Percentiles rank a stretch among this genome's conserved stretches.
phyloP scores from a whole-genome alignment of 768 basidiomycete genomes.

The Rhodosporidiobolus odoratus region DNA sequence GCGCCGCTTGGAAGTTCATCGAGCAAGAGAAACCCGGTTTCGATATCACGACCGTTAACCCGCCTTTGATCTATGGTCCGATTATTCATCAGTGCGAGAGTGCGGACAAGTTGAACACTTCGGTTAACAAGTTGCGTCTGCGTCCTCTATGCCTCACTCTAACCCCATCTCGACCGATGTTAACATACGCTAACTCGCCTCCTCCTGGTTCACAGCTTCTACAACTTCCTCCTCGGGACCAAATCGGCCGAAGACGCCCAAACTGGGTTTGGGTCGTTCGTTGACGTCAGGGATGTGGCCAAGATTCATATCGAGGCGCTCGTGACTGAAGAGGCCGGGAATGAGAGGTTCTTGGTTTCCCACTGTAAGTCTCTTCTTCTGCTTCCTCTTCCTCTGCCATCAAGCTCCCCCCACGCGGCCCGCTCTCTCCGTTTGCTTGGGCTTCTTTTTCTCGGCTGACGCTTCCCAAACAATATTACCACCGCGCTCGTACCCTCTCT shows the following conservation, averaged over 20 bases:
- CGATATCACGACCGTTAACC: conserved; percentile 51
- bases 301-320: conserved; percentile 45
- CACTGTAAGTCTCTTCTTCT: conserved; percentile 12
- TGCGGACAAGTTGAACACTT: conserved; percentile 48
- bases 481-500: neutral
- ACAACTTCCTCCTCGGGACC: conserved; percentile 32
- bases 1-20: conserved; percentile 56
- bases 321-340: conserved; percentile 35
- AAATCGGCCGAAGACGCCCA: conserved; percentile 34
- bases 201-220: conserved; percentile 17
- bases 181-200: neutral
- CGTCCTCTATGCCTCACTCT: neutral
- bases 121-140: conserved; percentile 28
- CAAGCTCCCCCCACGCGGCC: neutral
- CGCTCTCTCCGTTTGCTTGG: neutral
- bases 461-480: too few species aligned
- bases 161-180: neutral
- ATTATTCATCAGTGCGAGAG: conserved; percentile 47
- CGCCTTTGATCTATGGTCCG: conserved; percentile 11
- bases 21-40: conserved; percentile 50
- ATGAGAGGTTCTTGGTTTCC: conserved; percentile 37
- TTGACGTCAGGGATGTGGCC: conserved; percentile 50
- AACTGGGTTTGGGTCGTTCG: conserved; percentile 36
- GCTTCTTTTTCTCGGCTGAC: neutral
- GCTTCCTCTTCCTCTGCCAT: neutral